These are phyloP conservation scores for Akebia trifoliata DNA, from an alignment of 164 flowering plant species.

Conservation along the genomic window DNA sequence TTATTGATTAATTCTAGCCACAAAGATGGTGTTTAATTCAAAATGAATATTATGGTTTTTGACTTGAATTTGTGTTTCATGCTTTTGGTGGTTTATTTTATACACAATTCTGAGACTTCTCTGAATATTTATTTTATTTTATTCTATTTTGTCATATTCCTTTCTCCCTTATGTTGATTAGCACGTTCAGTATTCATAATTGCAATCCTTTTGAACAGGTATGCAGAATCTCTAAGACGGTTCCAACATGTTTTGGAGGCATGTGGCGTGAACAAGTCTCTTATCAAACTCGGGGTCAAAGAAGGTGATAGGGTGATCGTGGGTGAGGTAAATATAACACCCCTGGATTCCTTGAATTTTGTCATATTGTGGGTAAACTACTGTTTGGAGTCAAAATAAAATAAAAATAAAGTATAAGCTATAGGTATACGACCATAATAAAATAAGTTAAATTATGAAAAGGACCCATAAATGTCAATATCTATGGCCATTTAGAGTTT, in stretches of 20 bases:
- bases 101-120: no score
- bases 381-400: neutral
- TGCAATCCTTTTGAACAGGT: constrained; percentile 41
- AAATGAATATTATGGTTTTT: no score
- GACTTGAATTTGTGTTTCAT: no score
- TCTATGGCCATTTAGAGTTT: neutral
- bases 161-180: no score
- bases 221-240: constrained; percentile 78
- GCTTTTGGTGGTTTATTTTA: no score
- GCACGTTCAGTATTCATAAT: neutral
- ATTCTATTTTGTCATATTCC: no score
- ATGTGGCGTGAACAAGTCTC: constrained; percentile 87
- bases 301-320: constrained; percentile 92
- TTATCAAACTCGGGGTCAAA: constrained; percentile 73
- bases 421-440: no score
- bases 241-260: constrained; percentile 97
- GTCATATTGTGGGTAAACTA: neutral
- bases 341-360: neutral
- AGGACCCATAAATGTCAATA: no score
- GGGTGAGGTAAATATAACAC: constrained; percentile 60
- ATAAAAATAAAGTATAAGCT: neutral
- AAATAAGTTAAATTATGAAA: no score
- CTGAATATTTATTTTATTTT: no score
- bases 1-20: no score
- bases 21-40: no score